These are phyloP conservation scores for Talaromyces sp. DNA, from an alignment of 2,329 filamentous ascomycete genomes.

Conservation along the genomic window DNA sequence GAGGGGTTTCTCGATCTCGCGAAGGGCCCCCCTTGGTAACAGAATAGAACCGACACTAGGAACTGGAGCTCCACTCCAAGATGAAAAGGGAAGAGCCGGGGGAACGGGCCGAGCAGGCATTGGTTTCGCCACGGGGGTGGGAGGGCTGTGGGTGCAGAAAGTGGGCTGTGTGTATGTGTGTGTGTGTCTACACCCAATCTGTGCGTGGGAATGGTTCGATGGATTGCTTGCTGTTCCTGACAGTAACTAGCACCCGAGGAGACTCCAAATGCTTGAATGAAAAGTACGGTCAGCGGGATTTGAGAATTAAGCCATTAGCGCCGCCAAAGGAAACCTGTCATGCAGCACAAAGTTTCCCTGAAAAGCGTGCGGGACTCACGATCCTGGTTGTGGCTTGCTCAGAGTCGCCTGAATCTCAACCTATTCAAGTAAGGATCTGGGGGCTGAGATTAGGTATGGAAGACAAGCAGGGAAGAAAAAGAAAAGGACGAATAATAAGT, in stretches of 20 bases:
- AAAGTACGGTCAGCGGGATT: slow-evolving; percentile 21
- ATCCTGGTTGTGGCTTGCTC: slow-evolving; percentile 8
- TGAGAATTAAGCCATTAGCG: slow-evolving; percentile 1
- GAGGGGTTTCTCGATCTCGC: background rate
- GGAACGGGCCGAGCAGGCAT: slow-evolving; percentile 31
- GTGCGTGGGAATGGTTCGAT: slow-evolving; percentile 1
- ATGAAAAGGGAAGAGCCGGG: slow-evolving; percentile 28
- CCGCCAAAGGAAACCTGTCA: background rate
- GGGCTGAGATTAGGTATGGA: background rate
- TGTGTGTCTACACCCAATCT: background rate
- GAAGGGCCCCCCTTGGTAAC: too few species aligned
- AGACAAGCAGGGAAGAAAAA: background rate
- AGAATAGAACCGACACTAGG: too few species aligned
- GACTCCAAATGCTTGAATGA: background rate
- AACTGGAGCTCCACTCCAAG: slow-evolving; percentile 17
- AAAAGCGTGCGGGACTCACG: slow-evolving; percentile 1
- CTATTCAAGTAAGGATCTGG: background rate
- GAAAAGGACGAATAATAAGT: background rate
- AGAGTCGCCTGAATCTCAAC: slow-evolving; percentile 6
- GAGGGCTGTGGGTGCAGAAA: background rate
- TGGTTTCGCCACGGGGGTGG: slow-evolving; percentile 22
- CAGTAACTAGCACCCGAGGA: slow-evolving; percentile 8
- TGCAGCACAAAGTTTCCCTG: background rate
- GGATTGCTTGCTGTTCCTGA: slow-evolving; percentile 6
- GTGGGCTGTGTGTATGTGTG: background rate